phyloP scores from a whole-genome alignment of 2,329 filamentous ascomycete species.

The Colletotrichum costaricense region DNA sequence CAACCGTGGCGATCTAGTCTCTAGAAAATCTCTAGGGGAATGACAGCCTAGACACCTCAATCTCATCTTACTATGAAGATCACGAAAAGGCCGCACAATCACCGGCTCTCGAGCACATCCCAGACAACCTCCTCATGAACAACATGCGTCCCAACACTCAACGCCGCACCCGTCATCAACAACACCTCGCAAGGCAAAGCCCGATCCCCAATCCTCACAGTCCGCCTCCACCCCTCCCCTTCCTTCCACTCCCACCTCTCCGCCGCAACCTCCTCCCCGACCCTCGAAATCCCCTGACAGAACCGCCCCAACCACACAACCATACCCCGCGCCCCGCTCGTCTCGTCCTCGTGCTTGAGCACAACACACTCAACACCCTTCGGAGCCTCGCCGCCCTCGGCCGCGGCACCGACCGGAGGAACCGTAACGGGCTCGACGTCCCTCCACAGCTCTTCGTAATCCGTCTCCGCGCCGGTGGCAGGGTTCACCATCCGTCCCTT shows the following conservation, averaged over 20 bases:
- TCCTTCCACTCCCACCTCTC: constrained; percentile 66
- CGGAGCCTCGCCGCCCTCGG: constrained; percentile 6
- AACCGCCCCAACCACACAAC: constrained; percentile 65
- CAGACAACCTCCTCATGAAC: constrained; percentile 42
- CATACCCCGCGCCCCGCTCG: constrained; percentile 54
- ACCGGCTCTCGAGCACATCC: constrained; percentile 47
- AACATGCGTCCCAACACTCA: constrained; percentile 38
- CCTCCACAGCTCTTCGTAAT: constrained; percentile 77
- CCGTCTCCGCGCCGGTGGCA: constrained; percentile 57
- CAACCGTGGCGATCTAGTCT: too few species aligned
- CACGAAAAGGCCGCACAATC: neutral
- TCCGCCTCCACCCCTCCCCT: constrained; percentile 48
- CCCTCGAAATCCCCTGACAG: constrained; percentile 66
- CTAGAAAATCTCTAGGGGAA: too few species aligned
- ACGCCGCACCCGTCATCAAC: constrained; percentile 30
- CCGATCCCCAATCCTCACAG: constrained; percentile 47
- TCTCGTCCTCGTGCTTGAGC: constrained; percentile 50
- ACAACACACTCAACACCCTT: constrained; percentile 49
- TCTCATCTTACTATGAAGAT: too few species aligned
- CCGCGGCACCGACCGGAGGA: constrained; percentile 29
- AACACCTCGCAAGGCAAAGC: constrained; percentile 48
- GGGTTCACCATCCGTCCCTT: constrained; percentile 71
- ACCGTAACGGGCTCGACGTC: constrained; percentile 50
- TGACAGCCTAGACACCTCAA: neutral
- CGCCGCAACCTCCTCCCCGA: constrained; percentile 53